Evolutionary conservation across 768 basidiomycete species (phyloP), one percentile per base, ranked within the genome.

Genomic region (Inosperma sp.): DNA sequence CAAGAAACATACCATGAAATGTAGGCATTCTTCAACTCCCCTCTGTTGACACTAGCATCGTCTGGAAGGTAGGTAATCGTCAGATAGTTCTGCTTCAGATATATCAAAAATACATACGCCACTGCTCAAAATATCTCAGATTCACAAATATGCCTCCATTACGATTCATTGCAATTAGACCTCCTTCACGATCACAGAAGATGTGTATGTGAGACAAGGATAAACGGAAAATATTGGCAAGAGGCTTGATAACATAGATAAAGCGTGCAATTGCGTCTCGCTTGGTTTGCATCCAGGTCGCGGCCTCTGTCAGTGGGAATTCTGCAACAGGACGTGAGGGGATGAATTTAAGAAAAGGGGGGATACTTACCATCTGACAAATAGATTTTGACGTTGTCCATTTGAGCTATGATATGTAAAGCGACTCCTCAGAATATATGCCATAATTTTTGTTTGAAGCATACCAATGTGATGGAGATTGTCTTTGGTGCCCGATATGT

Each of bases 161-260:
- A 22, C 93, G 75, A 65, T 97, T 99, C 74, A 99, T 98, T 1
- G 93, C 96, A 48, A 98, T 95, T 10, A 88, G 69, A 2, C 83
- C 84, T 1, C 95, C 94, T 4, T 72, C 69, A 17, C 75, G 63
- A 62, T 98, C 94, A 66, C 83, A 86, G 65, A 98, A 98, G 5
- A 99, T 77, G 59, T 95, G 90, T 51, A 96, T 59, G 39, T 85
- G 86, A 0, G 78, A 68, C 22, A 82, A 67, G 1, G 91, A 83
- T 29, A 97, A 78, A 56, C 77, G 75, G 65, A 91, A 98, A 13
- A 94, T 73, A 25, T 73, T 64, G 4, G 81, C 76, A 16, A 97
- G 74, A 0, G 83, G 81, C 0, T 69, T 67, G 47, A 93, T 72
- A 30, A 93, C 69, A 45, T 81, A 72, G 19, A 90, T 79, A 63